These are phyloP conservation scores for Candida qinlingensis DNA, from an alignment of 805 yeast species.

Conservation along the genomic window DNA sequence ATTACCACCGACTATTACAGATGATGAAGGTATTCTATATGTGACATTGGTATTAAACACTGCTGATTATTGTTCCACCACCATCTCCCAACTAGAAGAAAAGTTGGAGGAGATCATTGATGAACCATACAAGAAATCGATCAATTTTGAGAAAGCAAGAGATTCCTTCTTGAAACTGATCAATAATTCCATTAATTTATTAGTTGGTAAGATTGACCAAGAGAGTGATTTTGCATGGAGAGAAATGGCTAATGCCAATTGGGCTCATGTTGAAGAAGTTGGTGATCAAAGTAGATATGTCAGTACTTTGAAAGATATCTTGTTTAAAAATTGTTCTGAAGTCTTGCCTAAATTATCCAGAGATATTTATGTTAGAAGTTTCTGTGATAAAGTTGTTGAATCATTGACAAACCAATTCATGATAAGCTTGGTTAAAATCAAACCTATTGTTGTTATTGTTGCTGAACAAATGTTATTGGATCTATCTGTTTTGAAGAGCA, in stretches of 20 bases:
- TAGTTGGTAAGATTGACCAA: constrained; percentile 52
- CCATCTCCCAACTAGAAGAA: constrained; percentile 72
- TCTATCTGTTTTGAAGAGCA: constrained; percentile 54
- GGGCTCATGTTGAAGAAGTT: constrained; percentile 61
- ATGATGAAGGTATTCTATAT: constrained; percentile 56
- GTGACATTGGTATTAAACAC: constrained; percentile 77
- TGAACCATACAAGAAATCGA: constrained; percentile 36
- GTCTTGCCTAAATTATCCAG: constrained; percentile 58
- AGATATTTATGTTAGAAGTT: constrained; percentile 64
- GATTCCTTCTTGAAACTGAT: constrained; percentile 54
- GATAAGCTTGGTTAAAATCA: constrained; percentile 50
- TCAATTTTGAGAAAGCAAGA: constrained; percentile 49
- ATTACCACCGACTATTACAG: constrained; percentile 40
- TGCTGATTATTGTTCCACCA: constrained; percentile 80
- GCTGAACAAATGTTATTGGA: constrained; percentile 83
- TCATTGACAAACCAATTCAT: constrained; percentile 49
- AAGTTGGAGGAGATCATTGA: constrained; percentile 40
- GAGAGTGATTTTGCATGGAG: constrained; percentile 75
- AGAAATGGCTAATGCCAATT: constrained; percentile 72
- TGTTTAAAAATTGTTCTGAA: constrained; percentile 40
- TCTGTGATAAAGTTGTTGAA: constrained; percentile 75
- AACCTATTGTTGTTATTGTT: constrained; percentile 62
- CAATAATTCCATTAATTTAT: constrained; percentile 47
- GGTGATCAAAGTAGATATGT: constrained; percentile 71
- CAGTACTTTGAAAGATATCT: constrained; percentile 44